Evolutionary conservation across 2,329 filamentous ascomycete genomes (phyloP).

Genomic region (Colletotrichum lindemuthianum): DNA sequence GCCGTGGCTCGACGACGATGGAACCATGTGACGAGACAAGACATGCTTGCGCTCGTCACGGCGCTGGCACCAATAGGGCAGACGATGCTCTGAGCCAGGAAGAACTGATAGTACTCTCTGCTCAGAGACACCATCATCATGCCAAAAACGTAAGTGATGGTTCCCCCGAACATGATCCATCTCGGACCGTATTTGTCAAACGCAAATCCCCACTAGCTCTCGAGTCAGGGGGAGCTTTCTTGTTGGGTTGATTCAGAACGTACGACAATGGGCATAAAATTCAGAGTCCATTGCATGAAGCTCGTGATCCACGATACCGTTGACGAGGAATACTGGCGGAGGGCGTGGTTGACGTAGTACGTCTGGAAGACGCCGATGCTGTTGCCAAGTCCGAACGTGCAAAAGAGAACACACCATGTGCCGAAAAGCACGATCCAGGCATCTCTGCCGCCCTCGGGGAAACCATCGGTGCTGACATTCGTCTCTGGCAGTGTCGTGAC

Average conservation of each 20-base stretch:
- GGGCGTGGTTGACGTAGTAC: conserved; percentile 63
- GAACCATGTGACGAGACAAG: conserved; percentile 61
- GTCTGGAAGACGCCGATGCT: conserved; percentile 66
- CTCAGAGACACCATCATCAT: conserved; percentile 71
- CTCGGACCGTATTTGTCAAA: conserved; percentile 74
- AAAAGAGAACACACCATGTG: conserved; percentile 55
- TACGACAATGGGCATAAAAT: conserved; percentile 58
- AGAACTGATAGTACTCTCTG: conserved; percentile 54
- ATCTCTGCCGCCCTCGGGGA: conserved; percentile 64
- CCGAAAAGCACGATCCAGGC: conserved; percentile 67
- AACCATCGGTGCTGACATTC: conserved; percentile 53
- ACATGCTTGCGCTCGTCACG: conserved; percentile 55
- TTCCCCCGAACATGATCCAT: conserved; percentile 64
- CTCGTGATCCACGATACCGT: conserved; percentile 67
- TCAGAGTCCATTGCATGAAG: conserved; percentile 58
- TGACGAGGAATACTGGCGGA: conserved; percentile 59
- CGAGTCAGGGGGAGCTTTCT: neutral
- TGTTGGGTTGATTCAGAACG: conserved; percentile 50
- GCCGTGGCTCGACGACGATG: conserved; percentile 60
- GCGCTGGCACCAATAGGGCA: conserved; percentile 53
- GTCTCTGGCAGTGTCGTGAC: conserved; percentile 32
- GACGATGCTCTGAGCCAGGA: conserved; percentile 55
- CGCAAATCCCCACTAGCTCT: conserved; percentile 54
- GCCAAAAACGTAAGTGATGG: conserved; percentile 67
- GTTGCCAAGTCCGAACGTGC: conserved; percentile 56